Evolutionary conservation across 768 basidiomycete genomes (phyloP), one percentile per base, ranked within the genome.

Genomic region (Pseudohyphozyma bogoriensis): DNA sequence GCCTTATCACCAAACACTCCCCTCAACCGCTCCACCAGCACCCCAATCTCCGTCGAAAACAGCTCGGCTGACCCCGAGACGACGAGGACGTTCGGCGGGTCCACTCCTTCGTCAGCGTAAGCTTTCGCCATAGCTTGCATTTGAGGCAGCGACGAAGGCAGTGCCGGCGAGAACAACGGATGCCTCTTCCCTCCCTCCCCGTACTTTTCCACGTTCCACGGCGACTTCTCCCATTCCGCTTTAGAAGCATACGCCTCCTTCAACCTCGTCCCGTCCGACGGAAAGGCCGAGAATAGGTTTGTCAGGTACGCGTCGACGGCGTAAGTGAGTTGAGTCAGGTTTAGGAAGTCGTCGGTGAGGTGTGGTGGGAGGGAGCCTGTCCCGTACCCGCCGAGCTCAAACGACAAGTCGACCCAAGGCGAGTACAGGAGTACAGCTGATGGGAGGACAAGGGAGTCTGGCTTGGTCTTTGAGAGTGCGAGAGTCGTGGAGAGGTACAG

Each of bases 361-460:
- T 52, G 55, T 18, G n/a, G 12, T 11, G 46, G 24, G n/a, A 52
- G n/a, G n/a, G n/a, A n/a, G n/a, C n/a, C n/a, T n/a, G n/a, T 37
- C 10, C 40, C 32, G 13, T 42, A 18, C 13, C 31, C 39, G 32
- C 58, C 60, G 12, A 50, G 31, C 8, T 29, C n/a, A 3, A 66
- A 56, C 9, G 68, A 61, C 15, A 66, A 35, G 45, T 69, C 68
- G 35, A 44, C 49, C 68, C 68, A 69, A 9, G 68, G 68, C 12
- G 63, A 64, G 51, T 52, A 45, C 29, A 64, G 58, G 29, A 63
- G 40, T 11, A 61, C 8, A 0, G 37, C 59, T 0, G 28, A 26
- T 16, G 68, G 65, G 13, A 69, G 57, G 8, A 59, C 42, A 26
- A 62, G 37, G n/a, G 12, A 20, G 5, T 7, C 40, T 6, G 32